A percentile compares a stretch with the other conserved stretches of the same genome.
These are phyloP conservation scores for Hibiscus trionum DNA, from an alignment of 345 rosid species.

Conservation along the genomic window DNA sequence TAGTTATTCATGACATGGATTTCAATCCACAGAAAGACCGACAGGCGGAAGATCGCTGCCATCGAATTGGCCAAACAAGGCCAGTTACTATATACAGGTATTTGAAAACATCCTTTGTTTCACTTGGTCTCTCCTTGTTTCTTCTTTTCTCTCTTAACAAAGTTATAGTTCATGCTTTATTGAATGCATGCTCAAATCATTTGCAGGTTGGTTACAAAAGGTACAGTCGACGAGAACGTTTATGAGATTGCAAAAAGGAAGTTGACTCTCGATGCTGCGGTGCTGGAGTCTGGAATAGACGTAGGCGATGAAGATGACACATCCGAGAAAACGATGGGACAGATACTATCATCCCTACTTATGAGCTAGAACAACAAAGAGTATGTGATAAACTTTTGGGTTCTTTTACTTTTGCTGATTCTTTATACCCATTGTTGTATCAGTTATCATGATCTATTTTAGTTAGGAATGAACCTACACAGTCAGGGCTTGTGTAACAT, in stretches of 20 bases:
- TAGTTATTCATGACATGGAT: constrained; percentile 87
- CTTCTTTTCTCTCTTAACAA: background rate
- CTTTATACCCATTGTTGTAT: background rate
- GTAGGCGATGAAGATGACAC: constrained; percentile 48
- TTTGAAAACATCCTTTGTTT: background rate
- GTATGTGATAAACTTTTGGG: background rate
- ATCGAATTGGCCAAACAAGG: constrained; percentile 89
- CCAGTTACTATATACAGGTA: constrained; percentile 90
- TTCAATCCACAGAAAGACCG: constrained; percentile 95
- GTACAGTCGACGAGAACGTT: constrained; percentile 84
- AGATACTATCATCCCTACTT: constrained; percentile 73
- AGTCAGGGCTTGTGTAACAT: background rate
- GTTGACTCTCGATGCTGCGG: constrained; percentile 80
- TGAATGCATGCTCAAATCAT: constrained; percentile 2
- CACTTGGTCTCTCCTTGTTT: background rate
- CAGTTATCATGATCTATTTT: background rate
- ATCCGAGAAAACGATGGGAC: constrained; percentile 81
- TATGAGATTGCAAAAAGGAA: constrained; percentile 90
- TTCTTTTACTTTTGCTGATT: background rate
- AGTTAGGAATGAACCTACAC: background rate
- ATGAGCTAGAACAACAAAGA: constrained; percentile 31
- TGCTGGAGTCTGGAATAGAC: constrained; percentile 66
- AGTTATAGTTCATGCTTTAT: background rate
- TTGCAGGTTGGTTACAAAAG: constrained; percentile 78
- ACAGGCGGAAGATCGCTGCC: constrained; percentile 94